phyloP scores from a whole-genome alignment of 768 basidiomycete species.

The Naematelia encephala region DNA sequence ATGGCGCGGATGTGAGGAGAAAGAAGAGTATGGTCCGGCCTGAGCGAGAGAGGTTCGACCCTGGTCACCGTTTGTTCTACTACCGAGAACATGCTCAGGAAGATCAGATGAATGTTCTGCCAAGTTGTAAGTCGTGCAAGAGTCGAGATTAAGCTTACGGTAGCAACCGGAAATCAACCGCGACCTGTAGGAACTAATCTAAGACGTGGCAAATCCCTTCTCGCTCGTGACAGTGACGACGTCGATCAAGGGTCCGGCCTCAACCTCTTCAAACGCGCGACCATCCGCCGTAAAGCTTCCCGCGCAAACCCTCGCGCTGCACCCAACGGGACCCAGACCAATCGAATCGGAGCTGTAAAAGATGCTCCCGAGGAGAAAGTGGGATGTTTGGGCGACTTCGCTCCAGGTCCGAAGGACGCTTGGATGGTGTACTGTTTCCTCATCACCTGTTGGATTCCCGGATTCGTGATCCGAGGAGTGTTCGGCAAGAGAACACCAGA shows the following conservation, averaged over 20 bases:
- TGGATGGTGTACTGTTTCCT: constrained; percentile 95
- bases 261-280: constrained; percentile 82
- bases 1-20: constrained; percentile 55
- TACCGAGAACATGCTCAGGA: constrained; percentile 83
- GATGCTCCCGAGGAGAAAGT: constrained; percentile 25
- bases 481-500: constrained; percentile 88
- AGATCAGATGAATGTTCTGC: constrained; percentile 65
- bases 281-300: constrained; percentile 64
- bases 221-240: constrained; percentile 79
- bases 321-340: constrained; percentile 52
- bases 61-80: constrained; percentile 88
- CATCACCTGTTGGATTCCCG: constrained; percentile 78
- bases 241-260: constrained; percentile 80
- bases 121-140: constrained; percentile 70
- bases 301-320: constrained; percentile 52
- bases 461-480: constrained; percentile 63
- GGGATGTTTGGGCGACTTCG: constrained; percentile 62
- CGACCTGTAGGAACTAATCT: constrained; percentile 28
- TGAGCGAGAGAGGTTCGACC: constrained; percentile 94
- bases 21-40: constrained; percentile 91
- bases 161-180: constrained; percentile 45
- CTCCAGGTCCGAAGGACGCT: constrained; percentile 81
- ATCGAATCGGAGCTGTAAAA: constrained; percentile 46
- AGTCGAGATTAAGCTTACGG: constrained; percentile 8
- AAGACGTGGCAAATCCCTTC: constrained; percentile 81